A percentile compares a stretch with the other conserved stretches of the same genome.
These are phyloP conservation scores for Hyphopichia wangnamkhiaoensis DNA, from an alignment of 1,139 yeast genomes.

Conservation along the genomic window DNA sequence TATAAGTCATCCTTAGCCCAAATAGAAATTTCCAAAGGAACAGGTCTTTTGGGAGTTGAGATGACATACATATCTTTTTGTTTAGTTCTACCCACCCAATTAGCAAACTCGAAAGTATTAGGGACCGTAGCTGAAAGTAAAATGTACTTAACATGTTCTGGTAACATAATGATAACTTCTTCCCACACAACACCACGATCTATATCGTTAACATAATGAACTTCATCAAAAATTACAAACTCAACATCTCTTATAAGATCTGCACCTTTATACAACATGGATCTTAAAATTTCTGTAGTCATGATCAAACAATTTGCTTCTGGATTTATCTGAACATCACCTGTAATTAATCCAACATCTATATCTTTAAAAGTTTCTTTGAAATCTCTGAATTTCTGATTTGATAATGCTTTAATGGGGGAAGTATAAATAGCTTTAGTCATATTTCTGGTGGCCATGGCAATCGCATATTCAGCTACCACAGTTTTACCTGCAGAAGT, in stretches of 20 bases:
- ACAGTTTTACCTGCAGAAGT: constrained; percentile 94
- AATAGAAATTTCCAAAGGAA: constrained; percentile 82
- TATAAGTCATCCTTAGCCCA: constrained; percentile 71
- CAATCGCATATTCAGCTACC: constrained; percentile 92
- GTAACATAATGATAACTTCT: constrained; percentile 94
- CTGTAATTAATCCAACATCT: constrained; percentile 94
- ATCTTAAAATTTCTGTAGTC: constrained; percentile 95
- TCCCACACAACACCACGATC: constrained; percentile 99
- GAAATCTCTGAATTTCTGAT: constrained; percentile 92
- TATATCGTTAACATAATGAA: constrained; percentile 94
- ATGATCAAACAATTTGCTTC: constrained; percentile 95
- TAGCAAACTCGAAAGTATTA: constrained; percentile 95
- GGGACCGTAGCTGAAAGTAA: constrained; percentile 95
- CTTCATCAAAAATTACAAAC: constrained; percentile 96
- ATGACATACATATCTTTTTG: constrained; percentile 94
- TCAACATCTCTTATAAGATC: constrained; percentile 96
- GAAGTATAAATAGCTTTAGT: constrained; percentile 91
- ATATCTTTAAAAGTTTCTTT: constrained; percentile 74
- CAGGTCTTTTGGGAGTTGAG: constrained; percentile 94
- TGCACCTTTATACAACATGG: constrained; percentile 96
- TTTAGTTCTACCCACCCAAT: constrained; percentile 97
- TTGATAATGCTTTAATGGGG: constrained; percentile 88
- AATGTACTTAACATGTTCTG: constrained; percentile 91
- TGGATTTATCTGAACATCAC: constrained; percentile 97
- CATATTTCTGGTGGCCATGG: constrained; percentile 88